These are phyloP conservation scores for Beauveria varroae DNA, from an alignment of 2,329 filamentous ascomycete species.

Conservation along the genomic window DNA sequence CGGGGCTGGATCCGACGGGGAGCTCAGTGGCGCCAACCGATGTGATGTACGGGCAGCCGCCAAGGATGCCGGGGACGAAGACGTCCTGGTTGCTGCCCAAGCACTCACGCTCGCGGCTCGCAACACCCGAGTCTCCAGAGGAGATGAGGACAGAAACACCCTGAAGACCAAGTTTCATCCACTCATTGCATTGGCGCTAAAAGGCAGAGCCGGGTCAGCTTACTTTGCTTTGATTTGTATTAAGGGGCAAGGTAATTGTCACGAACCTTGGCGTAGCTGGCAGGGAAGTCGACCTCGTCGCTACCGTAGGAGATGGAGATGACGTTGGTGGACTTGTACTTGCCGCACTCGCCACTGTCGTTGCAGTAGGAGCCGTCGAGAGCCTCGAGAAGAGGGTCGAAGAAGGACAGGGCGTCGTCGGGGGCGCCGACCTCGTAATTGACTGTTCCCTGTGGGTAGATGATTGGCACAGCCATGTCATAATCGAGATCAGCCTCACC, in stretches of 20 bases:
- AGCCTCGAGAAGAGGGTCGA: constrained; percentile 42
- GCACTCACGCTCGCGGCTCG: constrained; percentile 15
- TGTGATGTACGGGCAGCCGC: constrained; percentile 37
- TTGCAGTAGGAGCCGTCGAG: constrained; percentile 47
- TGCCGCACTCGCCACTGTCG: constrained; percentile 35
- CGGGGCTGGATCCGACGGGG: constrained; percentile 25
- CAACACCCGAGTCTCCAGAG: constrained; percentile 33
- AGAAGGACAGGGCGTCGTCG: constrained; percentile 19
- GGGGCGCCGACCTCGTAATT: constrained; percentile 25
- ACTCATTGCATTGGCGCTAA: constrained; percentile 33
- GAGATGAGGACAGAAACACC: constrained; percentile 34
- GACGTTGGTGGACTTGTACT: constrained; percentile 17
- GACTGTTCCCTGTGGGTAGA: constrained; percentile 41
- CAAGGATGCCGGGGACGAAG: constrained; percentile 30
- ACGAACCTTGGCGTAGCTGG: constrained; percentile 30
- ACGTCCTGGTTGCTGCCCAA: constrained; percentile 13
- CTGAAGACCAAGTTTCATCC: constrained; percentile 38
- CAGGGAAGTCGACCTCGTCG: constrained; percentile 35
- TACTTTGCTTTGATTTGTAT: neutral
- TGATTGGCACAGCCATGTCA: constrained; percentile 38
- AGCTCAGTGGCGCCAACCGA: constrained; percentile 44
- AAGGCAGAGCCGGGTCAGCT: neutral
- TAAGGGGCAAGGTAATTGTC: neutral
- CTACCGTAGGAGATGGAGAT: constrained; percentile 40
- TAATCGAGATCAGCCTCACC: constrained; percentile 42